Base-by-base conservation (phyloP, 139 green algal species). In the Chlorella ohadii region DNA sequence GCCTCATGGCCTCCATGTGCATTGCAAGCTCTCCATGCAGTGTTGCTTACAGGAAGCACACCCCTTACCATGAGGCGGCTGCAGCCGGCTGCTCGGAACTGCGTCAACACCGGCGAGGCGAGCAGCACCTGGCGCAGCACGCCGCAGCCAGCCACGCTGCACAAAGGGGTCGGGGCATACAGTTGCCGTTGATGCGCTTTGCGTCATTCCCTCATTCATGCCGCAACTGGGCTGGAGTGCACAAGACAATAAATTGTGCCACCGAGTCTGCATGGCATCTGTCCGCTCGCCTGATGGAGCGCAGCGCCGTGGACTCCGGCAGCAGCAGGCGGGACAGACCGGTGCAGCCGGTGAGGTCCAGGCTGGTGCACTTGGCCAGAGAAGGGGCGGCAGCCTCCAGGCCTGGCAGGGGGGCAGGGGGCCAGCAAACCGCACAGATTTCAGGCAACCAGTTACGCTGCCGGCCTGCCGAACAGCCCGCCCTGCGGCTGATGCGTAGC, bases 91-190 rank as follows among this genome's bases (percentile, higher is more conserved):
- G 78, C 78, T 3, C 65, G n/a, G 19, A 83, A 25, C 61, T 83
- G 38, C 11, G 1, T 16, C 17, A 83, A 59, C 4, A 19, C 36
- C 7, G 76, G 76, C 36, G 59, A 72, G 56, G 76, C 57, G 59
- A 82, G 76, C 59, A 82, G 57, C 15, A 82, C 76, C 27, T 82
- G 76, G 31, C 76, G 76, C 76, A 82, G 76, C 76, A 82, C 34
- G 38, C 57, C 38, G 57, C 76, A 82, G 25, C 76, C 76, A 23
- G 59, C 38, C 36, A 82, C 59, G 25, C 76, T 82, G 76, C 76
- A 41, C 3, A 28, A 51, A 9, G 9, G n/a, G n/a, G n/a, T n/a
- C n/a, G n/a, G n/a, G n/a, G n/a, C n/a, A n/a, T n/a, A n/a, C n/a
- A n/a, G n/a, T n/a, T n/a, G n/a, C n/a, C n/a, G n/a, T n/a, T n/a